Percentiles rank a stretch among this genome's conserved stretches.
Conservation (phyloP, 129 eudicot species). For the Saposhnikovia divaricata region DNA sequence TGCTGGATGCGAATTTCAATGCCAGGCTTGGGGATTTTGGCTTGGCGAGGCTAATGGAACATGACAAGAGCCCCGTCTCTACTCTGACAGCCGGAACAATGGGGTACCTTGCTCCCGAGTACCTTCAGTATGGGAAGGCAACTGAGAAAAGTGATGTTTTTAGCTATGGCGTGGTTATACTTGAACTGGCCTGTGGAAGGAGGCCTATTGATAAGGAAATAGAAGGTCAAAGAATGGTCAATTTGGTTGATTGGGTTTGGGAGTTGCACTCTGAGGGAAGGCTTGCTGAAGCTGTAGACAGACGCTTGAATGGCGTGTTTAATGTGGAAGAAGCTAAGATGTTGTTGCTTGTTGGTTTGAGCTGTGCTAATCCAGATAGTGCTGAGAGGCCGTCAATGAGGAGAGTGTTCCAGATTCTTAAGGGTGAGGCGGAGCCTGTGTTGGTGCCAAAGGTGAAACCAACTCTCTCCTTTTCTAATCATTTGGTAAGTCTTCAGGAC, state of each 20-base stretch:
- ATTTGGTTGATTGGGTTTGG: constrained; percentile 92
- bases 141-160: constrained; percentile 74
- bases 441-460: constrained; percentile 1
- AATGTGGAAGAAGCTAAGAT: constrained; percentile 42
- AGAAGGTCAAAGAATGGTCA: constrained; percentile 38
- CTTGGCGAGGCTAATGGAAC: constrained; percentile 68
- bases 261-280: constrained; percentile 45
- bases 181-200: constrained; percentile 75
- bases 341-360: constrained; percentile 63
- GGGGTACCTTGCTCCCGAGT: constrained; percentile 88
- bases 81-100: constrained; percentile 86
- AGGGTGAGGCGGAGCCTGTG: constrained; percentile 11
- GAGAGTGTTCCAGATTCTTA: constrained; percentile 69
- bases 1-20: constrained; percentile 59
- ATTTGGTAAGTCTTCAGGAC: background rate
- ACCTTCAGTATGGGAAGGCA: constrained; percentile 74
- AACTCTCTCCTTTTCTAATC: constrained; percentile 6
- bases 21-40: constrained; percentile 85
- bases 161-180: constrained; percentile 74
- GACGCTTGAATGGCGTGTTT: constrained; percentile 38
- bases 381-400: constrained; percentile 76
- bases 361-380: constrained; percentile 74
- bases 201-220: constrained; percentile 61
- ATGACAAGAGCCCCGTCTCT: constrained; percentile 66
- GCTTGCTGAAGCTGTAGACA: constrained; percentile 54